Conservation (phyloP, 129 eudicot genomes). For the Artemisia annua region DNA sequence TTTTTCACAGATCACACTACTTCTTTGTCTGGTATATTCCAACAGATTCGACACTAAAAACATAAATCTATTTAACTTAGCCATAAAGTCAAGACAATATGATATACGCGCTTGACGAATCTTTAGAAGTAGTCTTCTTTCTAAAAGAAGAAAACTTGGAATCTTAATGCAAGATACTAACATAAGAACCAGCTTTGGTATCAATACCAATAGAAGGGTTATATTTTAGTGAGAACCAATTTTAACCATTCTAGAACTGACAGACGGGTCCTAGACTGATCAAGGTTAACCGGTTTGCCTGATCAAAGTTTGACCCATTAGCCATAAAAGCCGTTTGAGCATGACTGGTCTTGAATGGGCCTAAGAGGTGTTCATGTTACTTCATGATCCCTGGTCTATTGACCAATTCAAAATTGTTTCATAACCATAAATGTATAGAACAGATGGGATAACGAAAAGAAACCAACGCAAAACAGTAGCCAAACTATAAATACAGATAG, state of each 20-base stretch:
- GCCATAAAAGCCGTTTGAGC: too few relatives aligned
- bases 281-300: too few relatives aligned
- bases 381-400: background rate
- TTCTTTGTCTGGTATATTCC: conserved; percentile 16
- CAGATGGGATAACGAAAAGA: background rate
- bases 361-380: too few relatives aligned
- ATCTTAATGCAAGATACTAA: too few relatives aligned
- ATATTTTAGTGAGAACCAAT: too few relatives aligned
- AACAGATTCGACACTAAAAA: conserved; percentile 14
- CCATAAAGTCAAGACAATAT: background rate
- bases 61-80: background rate
- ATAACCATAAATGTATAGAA: background rate
- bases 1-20: background rate
- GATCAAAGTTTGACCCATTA: too few relatives aligned
- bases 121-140: background rate
- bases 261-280: too few relatives aligned
- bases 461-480: conserved; percentile 11
- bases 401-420: background rate
- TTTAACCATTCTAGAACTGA: too few relatives aligned
- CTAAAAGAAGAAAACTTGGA: too few relatives aligned
- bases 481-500: background rate
- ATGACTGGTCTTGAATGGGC: too few relatives aligned
- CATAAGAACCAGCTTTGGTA: too few relatives aligned
- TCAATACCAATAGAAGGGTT: too few relatives aligned
- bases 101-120: background rate